These are phyloP conservation scores for Cicer bijugum DNA, from an alignment of 306 rosid genomes.

Conservation along the genomic window DNA sequence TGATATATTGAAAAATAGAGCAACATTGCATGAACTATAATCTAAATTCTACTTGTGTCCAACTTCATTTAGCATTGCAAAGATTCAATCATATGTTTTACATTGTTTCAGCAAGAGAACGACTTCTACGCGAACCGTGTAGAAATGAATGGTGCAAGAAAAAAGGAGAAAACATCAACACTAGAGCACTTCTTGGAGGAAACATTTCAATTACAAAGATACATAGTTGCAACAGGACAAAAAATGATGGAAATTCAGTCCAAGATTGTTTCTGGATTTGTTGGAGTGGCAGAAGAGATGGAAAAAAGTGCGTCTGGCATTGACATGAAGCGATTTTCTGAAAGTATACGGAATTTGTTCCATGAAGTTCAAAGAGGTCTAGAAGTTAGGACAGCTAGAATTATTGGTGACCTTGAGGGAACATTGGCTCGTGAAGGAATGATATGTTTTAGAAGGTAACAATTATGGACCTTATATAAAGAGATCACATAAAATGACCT, in stretches of 20 bases:
- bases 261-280: slow-evolving; percentile 66
- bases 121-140: slow-evolving; percentile 57
- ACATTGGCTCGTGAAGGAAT: slow-evolving; percentile 94
- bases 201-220: slow-evolving; percentile 90
- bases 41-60: slow-evolving; percentile 6
- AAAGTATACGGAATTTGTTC: slow-evolving; percentile 64
- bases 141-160: slow-evolving; percentile 57
- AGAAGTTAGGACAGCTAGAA: slow-evolving; percentile 79
- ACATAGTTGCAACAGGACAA: slow-evolving; percentile 89
- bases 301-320: slow-evolving; percentile 61
- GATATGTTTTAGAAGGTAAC: slow-evolving; percentile 68
- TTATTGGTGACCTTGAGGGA: slow-evolving; percentile 93
- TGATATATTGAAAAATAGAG: slow-evolving; percentile 20
- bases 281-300: slow-evolving; percentile 71
- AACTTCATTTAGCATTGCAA: slow-evolving; percentile 30
- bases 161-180: slow-evolving; percentile 69
- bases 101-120: slow-evolving; percentile 69
- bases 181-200: slow-evolving; percentile 78
- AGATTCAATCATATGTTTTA: slow-evolving; percentile 31
- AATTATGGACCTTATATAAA: slow-evolving; percentile 15
- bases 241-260: slow-evolving; percentile 70
- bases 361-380: slow-evolving; percentile 94
- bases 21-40: slow-evolving; percentile 15
- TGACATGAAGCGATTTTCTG: slow-evolving; percentile 77
- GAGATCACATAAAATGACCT: slow-evolving; percentile 11